Percentiles rank a stretch among this genome's conserved stretches.
Evolutionary conservation across 345 rosid genomes (phyloP).

Genomic region (Gossypium anomalum): DNA sequence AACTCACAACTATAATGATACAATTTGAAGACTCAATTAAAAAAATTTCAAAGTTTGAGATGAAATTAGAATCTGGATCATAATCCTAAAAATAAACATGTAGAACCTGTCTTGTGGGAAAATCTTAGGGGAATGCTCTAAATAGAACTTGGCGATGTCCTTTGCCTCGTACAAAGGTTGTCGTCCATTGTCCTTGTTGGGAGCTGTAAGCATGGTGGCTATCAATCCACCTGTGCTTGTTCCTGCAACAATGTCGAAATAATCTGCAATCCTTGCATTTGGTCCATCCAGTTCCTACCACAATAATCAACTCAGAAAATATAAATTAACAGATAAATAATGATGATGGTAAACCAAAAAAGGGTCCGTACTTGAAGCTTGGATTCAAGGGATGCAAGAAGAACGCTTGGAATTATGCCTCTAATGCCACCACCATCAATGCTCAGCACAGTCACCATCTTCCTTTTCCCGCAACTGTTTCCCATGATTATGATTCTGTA

Average conservation of each 20-base stretch:
- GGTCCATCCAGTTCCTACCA: constrained; percentile 44
- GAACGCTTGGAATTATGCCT: constrained; percentile 38
- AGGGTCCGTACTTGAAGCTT: constrained; percentile 31
- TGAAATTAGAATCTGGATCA: too few relatives aligned
- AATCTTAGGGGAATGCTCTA: constrained; percentile 35
- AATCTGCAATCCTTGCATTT: constrained; percentile 48
- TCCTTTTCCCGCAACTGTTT: constrained; percentile 14
- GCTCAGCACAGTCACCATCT: constrained; percentile 37
- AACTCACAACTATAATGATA: too few relatives aligned
- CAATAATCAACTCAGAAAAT: neutral
- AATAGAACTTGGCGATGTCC: constrained; percentile 38
- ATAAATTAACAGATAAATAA: neutral
- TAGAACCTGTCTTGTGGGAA: constrained; percentile 35
- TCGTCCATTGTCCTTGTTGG: constrained; percentile 29
- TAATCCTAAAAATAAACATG: neutral
- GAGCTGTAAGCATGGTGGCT: constrained; percentile 54
- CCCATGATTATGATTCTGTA: constrained; percentile 16
- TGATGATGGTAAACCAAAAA: neutral
- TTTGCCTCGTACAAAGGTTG: constrained; percentile 46
- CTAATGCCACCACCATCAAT: constrained; percentile 52
- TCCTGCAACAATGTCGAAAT: constrained; percentile 48
- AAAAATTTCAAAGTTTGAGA: too few relatives aligned
- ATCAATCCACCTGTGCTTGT: constrained; percentile 63
- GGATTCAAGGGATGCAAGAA: constrained; percentile 29
- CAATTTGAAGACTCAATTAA: too few relatives aligned